phyloP scores from a whole-genome alignment of 2,329 filamentous ascomycete genomes.

The Fusarium sulawesiense region DNA sequence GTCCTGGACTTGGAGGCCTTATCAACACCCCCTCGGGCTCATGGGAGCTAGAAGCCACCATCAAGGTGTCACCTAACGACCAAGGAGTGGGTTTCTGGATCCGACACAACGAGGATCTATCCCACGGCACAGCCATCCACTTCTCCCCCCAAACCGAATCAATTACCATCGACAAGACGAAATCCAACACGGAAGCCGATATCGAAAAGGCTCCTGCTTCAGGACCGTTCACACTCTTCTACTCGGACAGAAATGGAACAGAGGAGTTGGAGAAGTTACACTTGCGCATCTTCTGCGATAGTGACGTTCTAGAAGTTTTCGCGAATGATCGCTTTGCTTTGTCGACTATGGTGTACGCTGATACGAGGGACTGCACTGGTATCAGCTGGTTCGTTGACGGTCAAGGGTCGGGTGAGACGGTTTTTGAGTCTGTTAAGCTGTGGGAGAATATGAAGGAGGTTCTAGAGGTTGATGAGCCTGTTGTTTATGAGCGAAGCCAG shows the following conservation, averaged over 20 bases:
- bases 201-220: conserved; percentile 52
- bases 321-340: conserved; percentile 46
- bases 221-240: conserved; percentile 61
- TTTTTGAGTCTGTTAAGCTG: conserved; percentile 38
- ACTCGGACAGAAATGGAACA: neutral
- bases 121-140: conserved; percentile 52
- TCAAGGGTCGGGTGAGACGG: neutral
- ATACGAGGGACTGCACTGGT: conserved; percentile 22
- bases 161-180: conserved; percentile 54
- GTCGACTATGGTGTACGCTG: conserved; percentile 44
- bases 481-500: conserved; percentile 26
- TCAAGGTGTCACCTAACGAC: conserved; percentile 26
- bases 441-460: conserved; percentile 40
- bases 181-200: conserved; percentile 47
- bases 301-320: conserved; percentile 44
- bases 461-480: conserved; percentile 21
- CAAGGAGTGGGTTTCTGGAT: conserved; percentile 40
- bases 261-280: conserved; percentile 40
- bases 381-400: conserved; percentile 45
- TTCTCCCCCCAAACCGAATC: conserved; percentile 54
- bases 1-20: neutral
- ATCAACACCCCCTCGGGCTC: conserved; percentile 5
- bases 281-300: conserved; percentile 43
- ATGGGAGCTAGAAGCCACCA: conserved; percentile 45
- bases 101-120: conserved; percentile 44